Conservation (phyloP, 1,139 yeast species). For the Diutina mesorugosa region DNA sequence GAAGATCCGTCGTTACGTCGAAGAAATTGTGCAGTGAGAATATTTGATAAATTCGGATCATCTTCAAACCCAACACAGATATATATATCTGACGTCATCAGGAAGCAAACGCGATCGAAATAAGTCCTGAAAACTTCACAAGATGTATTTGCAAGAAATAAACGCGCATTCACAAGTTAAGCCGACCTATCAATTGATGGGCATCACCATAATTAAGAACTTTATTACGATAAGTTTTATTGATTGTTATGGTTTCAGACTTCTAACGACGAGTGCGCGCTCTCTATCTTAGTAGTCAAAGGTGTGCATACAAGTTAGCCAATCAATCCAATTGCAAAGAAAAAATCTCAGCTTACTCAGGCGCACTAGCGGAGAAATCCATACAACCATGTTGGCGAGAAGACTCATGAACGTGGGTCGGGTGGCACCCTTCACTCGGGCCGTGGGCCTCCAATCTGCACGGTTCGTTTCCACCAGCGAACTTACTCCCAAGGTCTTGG, state of each 20-base stretch:
- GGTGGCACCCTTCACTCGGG: neutral
- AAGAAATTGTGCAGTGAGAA: conserved; percentile 27
- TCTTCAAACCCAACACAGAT: too few relatives aligned
- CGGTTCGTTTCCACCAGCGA: conserved; percentile 18
- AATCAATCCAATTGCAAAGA: conserved; percentile 1
- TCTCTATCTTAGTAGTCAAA: neutral
- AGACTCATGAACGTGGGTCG: conserved; percentile 1
- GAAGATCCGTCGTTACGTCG: conserved; percentile 50
- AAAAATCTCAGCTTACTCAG: neutral
- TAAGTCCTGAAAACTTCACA: neutral
- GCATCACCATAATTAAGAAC: too few relatives aligned
- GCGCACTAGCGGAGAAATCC: neutral
- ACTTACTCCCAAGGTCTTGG: conserved; percentile 28
- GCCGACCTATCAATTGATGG: too few relatives aligned
- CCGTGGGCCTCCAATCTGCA: conserved; percentile 13
- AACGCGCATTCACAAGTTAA: too few relatives aligned
- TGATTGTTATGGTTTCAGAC: neutral
- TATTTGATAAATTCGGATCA: too few relatives aligned
- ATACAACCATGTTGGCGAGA: conserved; percentile 1
- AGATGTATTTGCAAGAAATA: neutral
- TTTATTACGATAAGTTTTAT: neutral
- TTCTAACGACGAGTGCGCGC: neutral
- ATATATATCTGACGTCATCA: neutral
- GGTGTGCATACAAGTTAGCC: neutral
- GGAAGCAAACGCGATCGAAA: neutral